A percentile compares a stretch with the other conserved stretches of the same genome.
Evolutionary conservation across 768 basidiomycete species (phyloP).

Genomic region (Infundibulicybe gibba): DNA sequence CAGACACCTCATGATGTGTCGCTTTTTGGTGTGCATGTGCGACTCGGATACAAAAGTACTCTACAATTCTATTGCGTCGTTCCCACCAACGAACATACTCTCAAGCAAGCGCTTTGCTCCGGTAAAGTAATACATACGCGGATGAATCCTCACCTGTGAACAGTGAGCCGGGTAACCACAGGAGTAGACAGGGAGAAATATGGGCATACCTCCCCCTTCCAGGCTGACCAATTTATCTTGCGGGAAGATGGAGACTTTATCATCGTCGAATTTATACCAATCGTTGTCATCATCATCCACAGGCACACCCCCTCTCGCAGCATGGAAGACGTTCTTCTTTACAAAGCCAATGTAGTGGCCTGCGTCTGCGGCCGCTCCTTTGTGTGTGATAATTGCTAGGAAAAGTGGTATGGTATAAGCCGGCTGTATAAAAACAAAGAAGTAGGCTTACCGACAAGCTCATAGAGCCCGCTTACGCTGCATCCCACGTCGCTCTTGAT

Average conservation of each 20-base stretch:
- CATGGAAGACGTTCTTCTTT: slow-evolving; percentile 70
- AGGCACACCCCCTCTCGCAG: slow-evolving; percentile 20
- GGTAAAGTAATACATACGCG: slow-evolving; percentile 88
- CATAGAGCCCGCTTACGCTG: slow-evolving; percentile 82
- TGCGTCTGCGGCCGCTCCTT: slow-evolving; percentile 90
- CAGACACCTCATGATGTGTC: too few relatives aligned
- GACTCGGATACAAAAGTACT: too few relatives aligned
- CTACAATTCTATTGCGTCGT: too few relatives aligned
- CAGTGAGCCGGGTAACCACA: not conserved
- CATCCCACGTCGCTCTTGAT: slow-evolving; percentile 67
- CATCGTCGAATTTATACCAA: slow-evolving; percentile 97
- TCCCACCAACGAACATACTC: not conserved
- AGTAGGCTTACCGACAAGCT: slow-evolving; percentile 72
- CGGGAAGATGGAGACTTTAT: slow-evolving; percentile 85
- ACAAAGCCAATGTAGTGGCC: slow-evolving; percentile 96
- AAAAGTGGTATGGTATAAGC: not conserved
- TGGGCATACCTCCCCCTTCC: slow-evolving; percentile 72
- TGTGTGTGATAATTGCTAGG: slow-evolving; percentile 94
- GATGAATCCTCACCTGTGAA: slow-evolving; percentile 71
- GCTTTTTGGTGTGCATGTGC: too few relatives aligned
- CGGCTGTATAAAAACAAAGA: not conserved
- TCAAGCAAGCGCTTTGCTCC: slow-evolving; percentile 42
- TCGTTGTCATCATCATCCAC: slow-evolving; percentile 60
- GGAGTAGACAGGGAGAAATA: not conserved
- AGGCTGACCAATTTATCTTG: slow-evolving; percentile 80